Evolutionary conservation across 176 grass and related monocot species (phyloP).

Genomic region (Rhipidocladum racemiflorum): DNA sequence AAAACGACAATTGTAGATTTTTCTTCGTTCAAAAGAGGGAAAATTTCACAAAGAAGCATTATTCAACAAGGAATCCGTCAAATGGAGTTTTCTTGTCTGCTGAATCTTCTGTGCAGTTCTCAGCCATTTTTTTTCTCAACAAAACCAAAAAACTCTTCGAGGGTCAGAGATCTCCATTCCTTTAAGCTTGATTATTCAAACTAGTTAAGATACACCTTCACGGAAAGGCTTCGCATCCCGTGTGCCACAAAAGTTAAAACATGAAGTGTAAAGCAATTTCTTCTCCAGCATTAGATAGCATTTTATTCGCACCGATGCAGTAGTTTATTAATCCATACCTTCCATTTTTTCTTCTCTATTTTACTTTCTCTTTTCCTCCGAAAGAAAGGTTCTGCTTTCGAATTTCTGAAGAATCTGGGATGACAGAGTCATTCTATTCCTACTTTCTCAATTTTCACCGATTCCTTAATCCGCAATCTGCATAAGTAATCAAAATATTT

Average conservation of each 20-base stretch:
- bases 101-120: conserved; percentile 5
- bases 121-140: background rate
- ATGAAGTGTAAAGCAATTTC: background rate
- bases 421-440: background rate
- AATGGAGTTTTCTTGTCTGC: conserved; percentile 1
- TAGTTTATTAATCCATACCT: background rate
- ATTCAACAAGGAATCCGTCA: conserved; percentile 32
- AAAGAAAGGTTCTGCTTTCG: background rate
- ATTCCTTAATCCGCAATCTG: background rate
- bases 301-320: background rate
- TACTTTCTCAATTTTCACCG: background rate
- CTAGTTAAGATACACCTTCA: background rate
- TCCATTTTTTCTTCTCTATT: background rate
- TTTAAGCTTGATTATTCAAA: conserved; percentile 26
- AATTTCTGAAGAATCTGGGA: background rate
- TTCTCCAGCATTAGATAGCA: background rate
- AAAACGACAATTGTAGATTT: conserved; percentile 17
- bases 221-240: background rate
- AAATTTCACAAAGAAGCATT: conserved; percentile 19
- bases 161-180: background rate
- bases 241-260: background rate
- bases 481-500: background rate
- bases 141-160: conserved; percentile 34
- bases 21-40: conserved; percentile 5
- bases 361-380: background rate